Evolutionary conservation across 805 yeast species (phyloP).

Genomic region (Cyberlindnera amylophila): DNA sequence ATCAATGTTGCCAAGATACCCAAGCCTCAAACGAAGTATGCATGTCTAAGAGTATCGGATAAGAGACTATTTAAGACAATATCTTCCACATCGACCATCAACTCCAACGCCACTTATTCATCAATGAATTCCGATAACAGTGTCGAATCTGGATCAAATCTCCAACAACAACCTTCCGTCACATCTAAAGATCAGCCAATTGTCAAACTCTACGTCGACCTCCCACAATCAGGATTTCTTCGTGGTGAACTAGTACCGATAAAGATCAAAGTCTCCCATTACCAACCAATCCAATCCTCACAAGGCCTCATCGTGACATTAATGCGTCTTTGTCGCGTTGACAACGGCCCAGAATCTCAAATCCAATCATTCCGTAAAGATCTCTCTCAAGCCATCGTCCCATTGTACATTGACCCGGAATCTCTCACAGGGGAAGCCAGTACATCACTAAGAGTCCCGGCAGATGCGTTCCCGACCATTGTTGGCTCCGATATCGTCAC

Average conservation of each 20-base stretch:
- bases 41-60: constrained; percentile 56
- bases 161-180: constrained; percentile 1
- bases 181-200: constrained; percentile 11
- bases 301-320: constrained; percentile 76
- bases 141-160: constrained; percentile 15
- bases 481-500: constrained; percentile 66
- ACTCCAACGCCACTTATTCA: constrained; percentile 27
- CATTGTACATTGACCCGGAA: constrained; percentile 71
- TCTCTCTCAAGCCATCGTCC: constrained; percentile 69
- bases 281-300: constrained; percentile 63
- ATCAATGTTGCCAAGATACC: constrained; percentile 67
- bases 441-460: constrained; percentile 68
- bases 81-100: constrained; percentile 40
- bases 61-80: constrained; percentile 35
- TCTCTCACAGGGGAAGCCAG: constrained; percentile 53
- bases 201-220: constrained; percentile 40
- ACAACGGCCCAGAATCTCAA: constrained; percentile 51
- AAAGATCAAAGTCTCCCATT: constrained; percentile 61
- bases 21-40: constrained; percentile 60
- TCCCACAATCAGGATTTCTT: constrained; percentile 64
- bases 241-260: constrained; percentile 80
- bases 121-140: constrained; percentile 22
- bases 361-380: constrained; percentile 72
- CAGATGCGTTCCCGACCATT: constrained; percentile 84
- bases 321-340: constrained; percentile 73